Evolutionary conservation across 192 early-diverging fungal genomes (phyloP).

Genomic region (Rhizoclosmatium globosum): DNA sequence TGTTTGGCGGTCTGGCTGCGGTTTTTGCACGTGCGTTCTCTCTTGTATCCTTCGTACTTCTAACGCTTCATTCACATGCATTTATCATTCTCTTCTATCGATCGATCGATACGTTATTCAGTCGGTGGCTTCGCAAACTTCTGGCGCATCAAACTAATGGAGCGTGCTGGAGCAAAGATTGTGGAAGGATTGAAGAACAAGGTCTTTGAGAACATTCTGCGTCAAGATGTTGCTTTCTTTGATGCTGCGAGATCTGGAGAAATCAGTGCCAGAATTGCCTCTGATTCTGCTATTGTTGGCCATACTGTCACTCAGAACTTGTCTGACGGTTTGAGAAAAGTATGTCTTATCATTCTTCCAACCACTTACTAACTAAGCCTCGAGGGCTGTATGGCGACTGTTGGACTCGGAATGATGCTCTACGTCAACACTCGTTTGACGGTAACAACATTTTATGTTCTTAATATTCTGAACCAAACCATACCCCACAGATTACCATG

Average conservation of each 20-base stretch:
- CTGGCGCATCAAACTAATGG: slow-evolving; percentile 47
- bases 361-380: too few species aligned
- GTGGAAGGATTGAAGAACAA: slow-evolving; percentile 41
- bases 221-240: slow-evolving; percentile 53
- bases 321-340: slow-evolving; percentile 72
- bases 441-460: neutral
- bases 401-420: slow-evolving; percentile 74
- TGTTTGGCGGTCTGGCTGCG: slow-evolving; percentile 33
- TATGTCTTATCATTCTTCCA: too few species aligned
- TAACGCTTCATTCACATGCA: neutral
- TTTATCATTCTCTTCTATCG: neutral
- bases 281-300: slow-evolving; percentile 78
- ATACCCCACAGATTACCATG: slow-evolving; percentile 57
- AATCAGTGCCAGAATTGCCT: slow-evolving; percentile 79
- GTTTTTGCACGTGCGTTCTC: neutral
- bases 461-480: neutral
- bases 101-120: neutral
- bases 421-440: slow-evolving; percentile 54
- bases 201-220: slow-evolving; percentile 40
- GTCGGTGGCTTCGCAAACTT: slow-evolving; percentile 51
- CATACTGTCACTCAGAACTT: slow-evolving; percentile 78
- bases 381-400: slow-evolving; percentile 57
- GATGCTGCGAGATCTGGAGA: slow-evolving; percentile 66
- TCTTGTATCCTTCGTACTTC: neutral
- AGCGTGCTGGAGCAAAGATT: slow-evolving; percentile 44